Conservation (phyloP, 805 yeast species). For the Teunomyces barrocoloradensis region DNA sequence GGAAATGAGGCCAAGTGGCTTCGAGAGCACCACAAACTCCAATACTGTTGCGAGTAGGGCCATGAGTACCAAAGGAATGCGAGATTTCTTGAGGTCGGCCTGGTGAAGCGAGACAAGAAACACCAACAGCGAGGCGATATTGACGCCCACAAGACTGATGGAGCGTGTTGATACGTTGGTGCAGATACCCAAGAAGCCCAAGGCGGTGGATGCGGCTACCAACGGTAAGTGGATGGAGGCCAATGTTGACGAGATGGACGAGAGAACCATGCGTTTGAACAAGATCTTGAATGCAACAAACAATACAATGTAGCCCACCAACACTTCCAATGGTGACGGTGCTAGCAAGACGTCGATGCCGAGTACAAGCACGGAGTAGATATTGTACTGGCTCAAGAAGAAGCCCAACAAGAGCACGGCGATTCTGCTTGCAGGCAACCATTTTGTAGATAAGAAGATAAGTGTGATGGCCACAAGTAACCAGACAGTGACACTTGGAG, state of each 20-base stretch:
- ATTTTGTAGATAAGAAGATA: constrained; percentile 20
- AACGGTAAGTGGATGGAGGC: constrained; percentile 2
- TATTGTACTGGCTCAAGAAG: constrained; percentile 27
- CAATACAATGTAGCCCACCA: constrained; percentile 19
- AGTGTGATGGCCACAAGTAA: constrained; percentile 18
- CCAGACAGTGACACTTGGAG: constrained; percentile 8
- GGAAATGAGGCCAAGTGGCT: constrained; percentile 5
- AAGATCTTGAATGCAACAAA: constrained; percentile 13
- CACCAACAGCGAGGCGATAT: constrained; percentile 22
- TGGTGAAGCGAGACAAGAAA: constrained; percentile 25
- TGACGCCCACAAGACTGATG: constrained; percentile 22
- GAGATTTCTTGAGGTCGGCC: constrained; percentile 15
- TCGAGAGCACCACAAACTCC: constrained; percentile 20
- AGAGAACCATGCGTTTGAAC: constrained; percentile 7
- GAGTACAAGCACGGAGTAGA: constrained; percentile 28
- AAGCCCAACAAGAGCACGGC: constrained; percentile 28
- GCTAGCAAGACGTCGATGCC: constrained; percentile 22
- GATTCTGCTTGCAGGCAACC: constrained; percentile 23
- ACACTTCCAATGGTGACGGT: constrained; percentile 6
- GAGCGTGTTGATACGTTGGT: neutral
- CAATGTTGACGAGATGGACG: constrained; percentile 9
- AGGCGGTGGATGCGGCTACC: neutral
- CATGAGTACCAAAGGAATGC: constrained; percentile 15
- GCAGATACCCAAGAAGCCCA: constrained; percentile 2
- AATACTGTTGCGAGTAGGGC: constrained; percentile 16